A percentile compares a stretch with the other conserved stretches of the same genome.
phyloP scores from a whole-genome alignment of 805 yeast genomes.

The Candida parachauliodes region DNA sequence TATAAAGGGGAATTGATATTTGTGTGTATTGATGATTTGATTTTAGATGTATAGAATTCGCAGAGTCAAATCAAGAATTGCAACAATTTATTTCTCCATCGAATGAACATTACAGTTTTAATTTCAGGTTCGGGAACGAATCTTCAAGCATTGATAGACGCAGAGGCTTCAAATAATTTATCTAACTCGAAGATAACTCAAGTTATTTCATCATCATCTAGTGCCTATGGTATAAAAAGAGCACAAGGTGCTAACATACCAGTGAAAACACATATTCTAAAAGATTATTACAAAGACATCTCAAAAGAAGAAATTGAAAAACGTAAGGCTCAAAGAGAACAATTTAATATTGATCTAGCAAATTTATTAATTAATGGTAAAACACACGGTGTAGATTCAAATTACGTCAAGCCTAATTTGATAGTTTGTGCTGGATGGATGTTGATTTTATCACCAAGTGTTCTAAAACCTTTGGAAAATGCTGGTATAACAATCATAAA shows the following conservation, averaged over 20 bases:
- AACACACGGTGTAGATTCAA: constrained; percentile 25
- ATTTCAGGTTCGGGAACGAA: constrained; percentile 97
- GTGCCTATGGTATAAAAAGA: constrained; percentile 84
- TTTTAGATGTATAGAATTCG: neutral
- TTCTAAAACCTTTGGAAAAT: constrained; percentile 60
- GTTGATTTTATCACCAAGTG: constrained; percentile 80
- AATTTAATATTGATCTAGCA: constrained; percentile 79
- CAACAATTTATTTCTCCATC: constrained; percentile 1
- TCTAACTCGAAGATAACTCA: constrained; percentile 54
- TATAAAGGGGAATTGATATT: neutral
- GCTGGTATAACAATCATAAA: constrained; percentile 78
- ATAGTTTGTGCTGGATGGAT: constrained; percentile 99
- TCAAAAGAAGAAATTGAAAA: constrained; percentile 63
- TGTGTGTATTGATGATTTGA: neutral
- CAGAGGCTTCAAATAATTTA: constrained; percentile 39
- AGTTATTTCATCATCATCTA: constrained; percentile 80
- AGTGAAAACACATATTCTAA: constrained; percentile 60
- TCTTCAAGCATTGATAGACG: constrained; percentile 89
- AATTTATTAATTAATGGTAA: constrained; percentile 53
- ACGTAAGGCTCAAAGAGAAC: constrained; percentile 59
- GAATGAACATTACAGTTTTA: constrained; percentile 56
- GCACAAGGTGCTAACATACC: constrained; percentile 70
- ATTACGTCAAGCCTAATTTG: constrained; percentile 63
- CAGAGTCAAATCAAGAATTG: constrained; percentile 5
- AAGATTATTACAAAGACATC: constrained; percentile 67